Base-by-base conservation (phyloP, 1,284 basidiomycete species). In the Boletus chippewaensis region DNA sequence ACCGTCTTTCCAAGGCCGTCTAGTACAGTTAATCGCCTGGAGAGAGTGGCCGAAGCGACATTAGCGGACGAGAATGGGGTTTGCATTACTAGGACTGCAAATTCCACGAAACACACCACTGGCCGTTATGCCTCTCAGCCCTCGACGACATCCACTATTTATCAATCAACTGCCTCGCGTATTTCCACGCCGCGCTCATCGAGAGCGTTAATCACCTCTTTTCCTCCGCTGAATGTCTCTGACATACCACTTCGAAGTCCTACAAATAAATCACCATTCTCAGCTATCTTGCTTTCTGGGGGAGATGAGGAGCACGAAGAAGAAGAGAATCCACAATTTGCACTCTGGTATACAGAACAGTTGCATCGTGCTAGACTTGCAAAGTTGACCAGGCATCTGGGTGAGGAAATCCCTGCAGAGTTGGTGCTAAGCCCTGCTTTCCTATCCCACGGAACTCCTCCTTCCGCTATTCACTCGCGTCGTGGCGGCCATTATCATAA, bases 361-460 rank as follows among this genome's bases (percentile, higher is more conserved):
- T 38, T 66, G 15, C 62, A 68, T 41, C 66, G 68, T 26, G 59
- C 64, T 26, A 68, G 71, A 40, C 59, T 70, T 44, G 70, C 70
- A 13, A 75, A 74, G 56, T 65, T 75, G 40, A 65, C 65, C 4
- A 71, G 71, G 13, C 64, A 70, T 56, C 60, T 74, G 5, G 73
- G 72, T 35, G 71, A 74, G 53, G 63, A 63, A 45, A 62, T 74
- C 29, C 72, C 74, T 11, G 60, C 67, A 7, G 71, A 72, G 39
- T 58, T 73, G 46, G 60, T 74, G 40, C 53, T 50, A n/a, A 38
- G 24, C 29, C 51, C 61, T 24, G 22, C 45, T 22, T 45, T 47
- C 35, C 26, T 41, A 26, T 26, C 26, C 11, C 44, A 40, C 26
- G 18, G 32, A 7, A n/a, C 42, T 5, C 43, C 36, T 22, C 26